These are phyloP conservation scores for Ceratobasidium sp. DNA, from an alignment of 1,284 basidiomycete genomes.

Conservation along the genomic window DNA sequence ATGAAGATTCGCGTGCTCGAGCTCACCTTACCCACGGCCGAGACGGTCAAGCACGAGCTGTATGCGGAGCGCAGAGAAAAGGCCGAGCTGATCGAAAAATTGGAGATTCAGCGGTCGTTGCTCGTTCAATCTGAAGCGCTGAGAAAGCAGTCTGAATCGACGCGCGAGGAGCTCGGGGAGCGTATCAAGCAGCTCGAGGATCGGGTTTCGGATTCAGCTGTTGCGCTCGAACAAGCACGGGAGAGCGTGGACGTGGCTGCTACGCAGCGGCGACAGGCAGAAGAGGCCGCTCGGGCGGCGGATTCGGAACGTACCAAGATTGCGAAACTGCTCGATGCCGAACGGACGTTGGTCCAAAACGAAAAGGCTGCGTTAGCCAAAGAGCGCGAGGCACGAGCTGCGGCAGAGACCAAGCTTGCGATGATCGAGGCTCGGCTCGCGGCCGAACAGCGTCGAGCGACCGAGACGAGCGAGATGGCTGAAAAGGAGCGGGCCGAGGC, in stretches of 20 bases:
- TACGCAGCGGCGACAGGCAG: slow-evolving; percentile 6
- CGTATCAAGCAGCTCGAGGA: slow-evolving; percentile 33
- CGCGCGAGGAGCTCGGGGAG: slow-evolving; percentile 15
- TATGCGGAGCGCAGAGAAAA: slow-evolving; percentile 32
- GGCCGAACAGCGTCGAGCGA: slow-evolving; percentile 12
- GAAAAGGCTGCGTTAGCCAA: slow-evolving; percentile 8
- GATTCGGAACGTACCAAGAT: slow-evolving; percentile 21
- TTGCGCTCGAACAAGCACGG: slow-evolving; percentile 2
- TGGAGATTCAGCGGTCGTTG: slow-evolving; percentile 27
- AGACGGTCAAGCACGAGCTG: slow-evolving; percentile 30
- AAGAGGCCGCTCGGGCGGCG: slow-evolving; percentile 8
- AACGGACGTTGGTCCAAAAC: slow-evolving; percentile 5
- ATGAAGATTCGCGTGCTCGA: slow-evolving; percentile 35
- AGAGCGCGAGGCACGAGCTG: slow-evolving; percentile 4
- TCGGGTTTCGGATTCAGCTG: slow-evolving; percentile 14
- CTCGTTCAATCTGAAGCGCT: slow-evolving; percentile 25
- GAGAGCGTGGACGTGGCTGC: slow-evolving; percentile 9
- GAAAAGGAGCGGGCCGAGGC: slow-evolving; percentile 30
- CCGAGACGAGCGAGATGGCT: slow-evolving; percentile 20
- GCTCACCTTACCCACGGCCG: slow-evolving; percentile 26
- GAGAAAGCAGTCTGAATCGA: slow-evolving; percentile 10
- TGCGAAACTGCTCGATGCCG: slow-evolving; percentile 8
- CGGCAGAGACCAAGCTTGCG: slow-evolving; percentile 12
- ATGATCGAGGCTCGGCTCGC: slow-evolving; percentile 12
- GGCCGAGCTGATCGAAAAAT: slow-evolving; percentile 9